Conservation (phyloP, 108 stramenopile genomes). For the Schizochytrium sp. region DNA sequence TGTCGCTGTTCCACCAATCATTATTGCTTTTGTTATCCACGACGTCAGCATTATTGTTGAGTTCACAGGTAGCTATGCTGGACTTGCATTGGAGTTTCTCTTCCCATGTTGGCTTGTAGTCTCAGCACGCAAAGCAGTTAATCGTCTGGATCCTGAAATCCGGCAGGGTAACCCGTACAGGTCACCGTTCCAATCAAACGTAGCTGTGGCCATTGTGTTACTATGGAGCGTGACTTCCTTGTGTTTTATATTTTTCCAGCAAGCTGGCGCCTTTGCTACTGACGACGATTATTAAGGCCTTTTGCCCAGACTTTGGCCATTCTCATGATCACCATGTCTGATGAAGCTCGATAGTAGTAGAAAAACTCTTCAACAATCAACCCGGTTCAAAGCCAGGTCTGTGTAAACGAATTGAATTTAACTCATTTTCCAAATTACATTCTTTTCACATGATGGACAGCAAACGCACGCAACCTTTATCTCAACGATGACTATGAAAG, state of each 20-base stretch:
- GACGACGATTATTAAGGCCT: no score
- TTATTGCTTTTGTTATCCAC: background rate
- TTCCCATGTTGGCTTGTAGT: constrained; percentile 58
- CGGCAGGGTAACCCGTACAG: constrained; percentile 26
- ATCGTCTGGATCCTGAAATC: background rate
- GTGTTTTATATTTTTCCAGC: background rate
- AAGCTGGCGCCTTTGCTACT: background rate
- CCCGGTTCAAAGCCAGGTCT: no score
- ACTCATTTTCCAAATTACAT: no score
- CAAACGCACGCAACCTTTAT: no score
- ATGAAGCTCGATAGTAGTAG: no score
- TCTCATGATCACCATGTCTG: no score
- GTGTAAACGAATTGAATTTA: no score
- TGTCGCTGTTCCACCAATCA: constrained; percentile 28
- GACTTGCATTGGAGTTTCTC: constrained; percentile 55
- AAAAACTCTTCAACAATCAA: no score
- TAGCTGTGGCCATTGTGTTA: constrained; percentile 9
- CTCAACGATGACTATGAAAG: no score
- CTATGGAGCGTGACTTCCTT: constrained; percentile 32
- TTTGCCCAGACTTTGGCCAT: no score
- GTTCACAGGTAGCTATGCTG: constrained; percentile 59
- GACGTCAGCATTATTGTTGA: constrained; percentile 59
- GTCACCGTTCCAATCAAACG: background rate
- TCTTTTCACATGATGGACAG: no score
- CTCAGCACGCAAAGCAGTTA: background rate